Percentiles rank a stretch among this genome's conserved stretches.
phyloP scores from a whole-genome alignment of 2,329 filamentous ascomycete species.

The Allantophomopsis lycopodina region DNA sequence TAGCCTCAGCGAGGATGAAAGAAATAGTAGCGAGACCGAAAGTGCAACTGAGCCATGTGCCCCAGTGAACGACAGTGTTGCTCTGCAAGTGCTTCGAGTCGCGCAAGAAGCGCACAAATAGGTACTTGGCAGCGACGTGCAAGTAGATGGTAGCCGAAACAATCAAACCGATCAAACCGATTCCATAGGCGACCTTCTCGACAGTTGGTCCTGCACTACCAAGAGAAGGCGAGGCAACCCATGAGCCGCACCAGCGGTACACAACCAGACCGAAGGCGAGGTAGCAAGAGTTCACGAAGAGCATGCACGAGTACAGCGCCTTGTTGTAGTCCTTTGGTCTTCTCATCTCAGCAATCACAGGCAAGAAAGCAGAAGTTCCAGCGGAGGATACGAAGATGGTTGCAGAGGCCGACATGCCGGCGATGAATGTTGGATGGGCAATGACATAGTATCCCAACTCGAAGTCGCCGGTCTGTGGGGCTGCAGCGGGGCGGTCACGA shows the following conservation, averaged over 20 bases:
- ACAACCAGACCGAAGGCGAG: constrained; percentile 35
- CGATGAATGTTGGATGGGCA: constrained; percentile 39
- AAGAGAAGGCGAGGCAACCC: constrained; percentile 47
- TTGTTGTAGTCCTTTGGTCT: constrained; percentile 44
- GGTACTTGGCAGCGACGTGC: constrained; percentile 37
- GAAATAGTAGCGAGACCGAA: constrained; percentile 25
- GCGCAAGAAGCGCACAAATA: constrained; percentile 39
- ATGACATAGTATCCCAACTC: constrained; percentile 45
- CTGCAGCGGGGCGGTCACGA: constrained; percentile 41
- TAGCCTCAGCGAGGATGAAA: constrained; percentile 36
- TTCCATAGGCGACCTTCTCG: constrained; percentile 47
- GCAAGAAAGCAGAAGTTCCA: constrained; percentile 45
- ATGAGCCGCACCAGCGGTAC: constrained; percentile 48
- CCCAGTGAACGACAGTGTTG: constrained; percentile 36
- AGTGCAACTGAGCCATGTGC: constrained; percentile 32
- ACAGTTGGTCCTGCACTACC: constrained; percentile 43
- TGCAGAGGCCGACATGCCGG: constrained; percentile 39
- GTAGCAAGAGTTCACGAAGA: constrained; percentile 40
- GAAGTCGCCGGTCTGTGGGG: constrained; percentile 41
- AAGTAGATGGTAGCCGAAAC: constrained; percentile 27
- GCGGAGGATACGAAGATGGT: constrained; percentile 47
- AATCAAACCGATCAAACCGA: constrained; percentile 39
- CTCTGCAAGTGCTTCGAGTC: constrained; percentile 33
- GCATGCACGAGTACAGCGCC: constrained; percentile 44
- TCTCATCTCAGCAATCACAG: constrained; percentile 52